Percentiles rank a stretch among this genome's conserved stretches.
phyloP scores from a whole-genome alignment of 78 protist genomes.

The Trichosphaerium sp. region DNA sequence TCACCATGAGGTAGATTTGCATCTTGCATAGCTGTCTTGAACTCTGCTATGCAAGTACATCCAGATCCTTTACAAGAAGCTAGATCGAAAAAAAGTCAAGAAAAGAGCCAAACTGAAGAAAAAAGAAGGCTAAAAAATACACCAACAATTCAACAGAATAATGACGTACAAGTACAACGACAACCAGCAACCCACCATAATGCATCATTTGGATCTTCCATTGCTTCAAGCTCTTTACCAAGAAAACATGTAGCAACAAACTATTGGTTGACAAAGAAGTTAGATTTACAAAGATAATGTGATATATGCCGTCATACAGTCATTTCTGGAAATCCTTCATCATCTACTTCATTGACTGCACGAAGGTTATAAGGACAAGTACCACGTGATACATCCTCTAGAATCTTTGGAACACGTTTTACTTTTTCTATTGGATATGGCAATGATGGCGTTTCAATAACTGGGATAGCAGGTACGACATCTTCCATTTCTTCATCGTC shows the following conservation, averaged over 20 bases:
- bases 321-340: neutral
- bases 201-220: too few species aligned
- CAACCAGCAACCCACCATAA: too few species aligned
- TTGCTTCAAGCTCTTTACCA: neutral
- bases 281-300: too few species aligned
- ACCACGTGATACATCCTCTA: constrained; percentile 22
- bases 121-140: too few species aligned
- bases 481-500: neutral
- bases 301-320: too few species aligned
- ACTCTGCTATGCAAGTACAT: constrained; percentile 25
- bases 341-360: constrained; percentile 39
- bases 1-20: neutral
- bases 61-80: neutral
- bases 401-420: neutral
- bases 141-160: too few species aligned
- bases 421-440: neutral
- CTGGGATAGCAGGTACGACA: too few species aligned
- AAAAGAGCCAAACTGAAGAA: constrained; percentile 13
- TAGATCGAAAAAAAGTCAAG: constrained; percentile 8
- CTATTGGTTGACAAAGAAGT: too few species aligned
- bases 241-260: constrained; percentile 10
- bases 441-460: neutral
- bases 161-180: too few species aligned
- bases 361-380: neutral
- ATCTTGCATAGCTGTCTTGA: too few species aligned